A percentile compares a stretch with the other conserved stretches of the same genome.
Evolutionary conservation across 345 rosid species (phyloP).

Genomic region (Mangifera indica): DNA sequence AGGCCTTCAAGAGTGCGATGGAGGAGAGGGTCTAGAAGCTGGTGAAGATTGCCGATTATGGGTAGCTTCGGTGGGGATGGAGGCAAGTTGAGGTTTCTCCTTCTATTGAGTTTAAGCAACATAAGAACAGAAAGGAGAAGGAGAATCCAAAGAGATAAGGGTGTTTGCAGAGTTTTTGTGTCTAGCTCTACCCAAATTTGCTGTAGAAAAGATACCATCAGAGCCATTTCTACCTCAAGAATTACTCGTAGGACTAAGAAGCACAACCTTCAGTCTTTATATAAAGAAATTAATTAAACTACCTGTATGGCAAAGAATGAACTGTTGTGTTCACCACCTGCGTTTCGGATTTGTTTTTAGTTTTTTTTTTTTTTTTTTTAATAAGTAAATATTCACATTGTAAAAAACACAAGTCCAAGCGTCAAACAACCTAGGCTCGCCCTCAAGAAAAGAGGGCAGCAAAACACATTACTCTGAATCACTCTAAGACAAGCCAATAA

Average conservation of each 20-base stretch:
- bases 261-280: too few species aligned
- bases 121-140: not conserved
- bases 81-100: constrained; percentile 6
- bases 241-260: not conserved
- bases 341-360: too few species aligned
- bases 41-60: constrained; percentile 30
- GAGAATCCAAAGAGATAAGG: not conserved
- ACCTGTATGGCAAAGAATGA: too few species aligned
- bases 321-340: too few species aligned
- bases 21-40: constrained; percentile 5
- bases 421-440: too few species aligned
- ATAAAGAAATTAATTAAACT: too few species aligned
- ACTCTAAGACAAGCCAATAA: too few species aligned
- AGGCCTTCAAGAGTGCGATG: constrained; percentile 12
- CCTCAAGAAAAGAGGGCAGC: too few species aligned
- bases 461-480: too few species aligned
- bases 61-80: constrained; percentile 30
- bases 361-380: too few species aligned
- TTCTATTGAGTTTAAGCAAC: not conserved
- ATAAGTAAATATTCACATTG: too few species aligned
- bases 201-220: not conserved
- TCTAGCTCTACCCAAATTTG: not conserved
- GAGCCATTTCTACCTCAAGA: not conserved
- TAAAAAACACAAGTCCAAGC: too few species aligned
- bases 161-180: not conserved